Base-by-base conservation (phyloP, 352 stramenopile genomes). In the Phytophthora nicotianae region DNA sequence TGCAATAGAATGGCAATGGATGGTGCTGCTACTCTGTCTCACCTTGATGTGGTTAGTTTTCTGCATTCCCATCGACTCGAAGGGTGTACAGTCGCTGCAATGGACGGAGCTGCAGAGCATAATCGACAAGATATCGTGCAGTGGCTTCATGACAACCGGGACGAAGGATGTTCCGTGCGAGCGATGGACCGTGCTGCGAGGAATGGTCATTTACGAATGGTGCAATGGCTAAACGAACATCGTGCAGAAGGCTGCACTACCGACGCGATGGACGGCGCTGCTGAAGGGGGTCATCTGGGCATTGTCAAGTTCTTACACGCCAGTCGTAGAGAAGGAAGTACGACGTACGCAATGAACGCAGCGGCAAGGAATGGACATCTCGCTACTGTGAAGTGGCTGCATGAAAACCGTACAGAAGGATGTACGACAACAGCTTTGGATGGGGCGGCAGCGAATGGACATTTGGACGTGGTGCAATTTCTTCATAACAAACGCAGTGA, bases 331-430 rank as follows among this genome's bases (percentile, higher is more conserved):
- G 58, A 73, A 67, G 62, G 58, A 5, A 67, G 63, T 21, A 70
- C 63, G 0, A n/a, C 41, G 24, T 45, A 53, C 27, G 78, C 81
- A 2, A 83, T 90, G 67, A 70, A 83, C 20, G 41, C 74, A 7
- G 78, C 81, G 4, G 81, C 81, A 16, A 79, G 65, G 20, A 84
- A 77, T 16, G 79, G 79, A 1, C 73, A 88, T 48, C 63, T 90
- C 5, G n/a, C 65, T 4, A 63, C 79, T n/a, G 66, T 88, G 27
- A 47, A 73, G 26, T 88, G 76, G 76, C 62, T 90, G 2, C 74
- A 88, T 23, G 46, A 41, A 21, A 65, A 74, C 7, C 59, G 65
- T 11, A 16, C 20, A 4, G 65, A 73, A 57, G 65, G 65, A 11
- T 73, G 65, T 49, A 66, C 45, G 10, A 54, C 35, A 19, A 29